phyloP scores from a whole-genome alignment of 2,329 filamentous ascomycete species.

The Didymella arachidicola region DNA sequence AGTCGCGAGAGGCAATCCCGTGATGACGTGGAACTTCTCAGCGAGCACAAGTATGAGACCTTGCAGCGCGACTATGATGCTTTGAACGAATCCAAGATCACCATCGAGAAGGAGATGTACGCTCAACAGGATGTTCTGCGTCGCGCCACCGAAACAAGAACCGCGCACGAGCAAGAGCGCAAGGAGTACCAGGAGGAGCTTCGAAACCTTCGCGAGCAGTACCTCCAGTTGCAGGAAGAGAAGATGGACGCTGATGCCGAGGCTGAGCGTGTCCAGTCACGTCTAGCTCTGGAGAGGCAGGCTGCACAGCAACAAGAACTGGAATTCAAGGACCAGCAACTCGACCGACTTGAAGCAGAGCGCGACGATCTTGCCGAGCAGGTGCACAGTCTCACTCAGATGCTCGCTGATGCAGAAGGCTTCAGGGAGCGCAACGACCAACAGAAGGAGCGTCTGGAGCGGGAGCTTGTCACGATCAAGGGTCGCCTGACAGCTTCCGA shows the following conservation, averaged over 20 bases:
- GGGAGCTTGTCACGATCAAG: conserved; percentile 89
- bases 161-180: conserved; percentile 82
- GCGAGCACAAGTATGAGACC: conserved; percentile 84
- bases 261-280: conserved; percentile 80
- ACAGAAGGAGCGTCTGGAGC: conserved; percentile 89
- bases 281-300: conserved; percentile 81
- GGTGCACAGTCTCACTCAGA: conserved; percentile 84
- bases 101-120: conserved; percentile 97
- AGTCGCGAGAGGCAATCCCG: conserved; percentile 91
- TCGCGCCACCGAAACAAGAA: conserved; percentile 81
- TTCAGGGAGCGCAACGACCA: conserved; percentile 92
- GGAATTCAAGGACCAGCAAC: conserved; percentile 76
- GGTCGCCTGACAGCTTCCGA: conserved; percentile 89
- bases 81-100: conserved; percentile 93
- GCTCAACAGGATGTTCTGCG: conserved; percentile 91
- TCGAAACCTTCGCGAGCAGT: conserved; percentile 80
- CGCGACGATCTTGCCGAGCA: conserved; percentile 77
- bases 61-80: conserved; percentile 85
- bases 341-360: conserved; percentile 82
- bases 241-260: conserved; percentile 81
- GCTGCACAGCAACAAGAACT: conserved; percentile 79
- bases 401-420: conserved; percentile 87
- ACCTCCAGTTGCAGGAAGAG: conserved; percentile 84
- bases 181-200: conserved; percentile 90
- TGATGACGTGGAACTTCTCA: conserved; percentile 89